A percentile compares a stretch with the other conserved stretches of the same genome.
Conservation (phyloP, 2,329 filamentous ascomycete genomes). For the Phyllosticta citrichinensis region DNA sequence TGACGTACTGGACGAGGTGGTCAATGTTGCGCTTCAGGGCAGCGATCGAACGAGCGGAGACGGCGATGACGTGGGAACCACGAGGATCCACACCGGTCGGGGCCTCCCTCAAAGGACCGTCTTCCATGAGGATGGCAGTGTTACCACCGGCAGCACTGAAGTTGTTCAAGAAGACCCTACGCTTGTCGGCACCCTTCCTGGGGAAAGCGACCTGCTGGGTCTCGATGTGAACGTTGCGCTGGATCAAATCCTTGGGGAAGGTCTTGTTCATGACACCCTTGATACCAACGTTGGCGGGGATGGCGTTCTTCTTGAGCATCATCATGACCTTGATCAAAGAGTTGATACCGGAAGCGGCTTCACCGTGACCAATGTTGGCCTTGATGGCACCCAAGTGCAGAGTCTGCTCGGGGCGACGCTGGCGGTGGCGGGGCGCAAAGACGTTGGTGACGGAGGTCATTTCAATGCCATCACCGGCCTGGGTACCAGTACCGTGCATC, state of each 20-base stretch:
- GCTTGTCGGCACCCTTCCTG: constrained; percentile 38
- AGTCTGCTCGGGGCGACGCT: constrained; percentile 39
- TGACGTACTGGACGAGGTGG: constrained; percentile 37
- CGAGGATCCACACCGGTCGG: constrained; percentile 36
- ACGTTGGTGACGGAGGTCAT: constrained; percentile 64
- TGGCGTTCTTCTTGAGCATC: constrained; percentile 45
- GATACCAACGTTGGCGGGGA: constrained; percentile 46
- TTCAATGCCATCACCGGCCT: constrained; percentile 73
- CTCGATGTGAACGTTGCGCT: constrained; percentile 45
- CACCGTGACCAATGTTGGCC: constrained; percentile 45
- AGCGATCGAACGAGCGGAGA: constrained; percentile 41
- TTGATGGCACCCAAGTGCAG: constrained; percentile 46
- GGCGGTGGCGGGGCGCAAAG: constrained; percentile 46
- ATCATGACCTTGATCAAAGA: constrained; percentile 43
- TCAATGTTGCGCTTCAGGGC: constrained; percentile 43
- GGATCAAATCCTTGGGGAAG: constrained; percentile 42
- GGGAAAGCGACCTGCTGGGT: constrained; percentile 35
- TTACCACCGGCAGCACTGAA: constrained; percentile 46
- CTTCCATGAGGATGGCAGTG: constrained; percentile 43
- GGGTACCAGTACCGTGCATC: constrained; percentile 83
- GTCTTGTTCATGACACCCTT: constrained; percentile 47
- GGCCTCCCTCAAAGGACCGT: constrained; percentile 35
- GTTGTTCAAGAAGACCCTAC: constrained; percentile 44
- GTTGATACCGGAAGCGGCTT: constrained; percentile 46
- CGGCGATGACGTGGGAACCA: constrained; percentile 37